Base-by-base conservation (phyloP, 768 basidiomycete genomes). In the Mycena latifolia region DNA sequence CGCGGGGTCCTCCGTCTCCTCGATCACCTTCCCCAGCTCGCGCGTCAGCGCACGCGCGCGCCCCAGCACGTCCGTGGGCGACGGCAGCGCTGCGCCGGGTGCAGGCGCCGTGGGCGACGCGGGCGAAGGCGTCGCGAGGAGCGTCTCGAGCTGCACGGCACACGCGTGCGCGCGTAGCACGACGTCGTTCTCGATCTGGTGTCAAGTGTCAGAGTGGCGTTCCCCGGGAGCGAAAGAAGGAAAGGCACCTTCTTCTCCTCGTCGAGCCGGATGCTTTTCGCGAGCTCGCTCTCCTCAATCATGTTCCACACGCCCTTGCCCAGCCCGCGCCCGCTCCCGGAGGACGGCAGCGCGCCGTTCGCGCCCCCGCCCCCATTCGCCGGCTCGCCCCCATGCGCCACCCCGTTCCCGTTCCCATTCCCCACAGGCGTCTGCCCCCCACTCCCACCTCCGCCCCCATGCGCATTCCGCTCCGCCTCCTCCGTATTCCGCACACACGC, bases 401-500 rank as follows among this genome's bases (percentile, higher is more conserved):
- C 37, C 37, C 11, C 7, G 33, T 12, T 10, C 25, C 11, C 54
- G 17, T 22, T 28, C 43, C 41, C 41, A 43, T 33, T 33, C 62
- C 53, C 70, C 22, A 63, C 50, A 18, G 73, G 72, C 22, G 71
- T 72, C 62, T 77, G 81, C 43, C 77, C 71, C 41, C 41, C 57
- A 8, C 33, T n/a, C 29, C 55, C 68, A 14, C 64, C 27, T 18
- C 45, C 45, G 12, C 45, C 45, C 22, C n/a, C 43, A 7, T 22
- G 43, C 25, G 64, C 68, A 17, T 60, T 71, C 48, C 80, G 73
- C 71, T 91, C 92, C 0, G 92, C 96, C 61, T 92, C 89, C 75
- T 98, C 96, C 0, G 97, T 99, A 70, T 99, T 99, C 62, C 96
- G 82, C 10, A 96, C 89, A 76, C 97, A 99, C 14, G 90, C 88